Percentiles rank a stretch among this genome's conserved stretches.
Evolutionary conservation across 2,329 filamentous ascomycete species (phyloP).

Genomic region (Dactylellina drechsleri): DNA sequence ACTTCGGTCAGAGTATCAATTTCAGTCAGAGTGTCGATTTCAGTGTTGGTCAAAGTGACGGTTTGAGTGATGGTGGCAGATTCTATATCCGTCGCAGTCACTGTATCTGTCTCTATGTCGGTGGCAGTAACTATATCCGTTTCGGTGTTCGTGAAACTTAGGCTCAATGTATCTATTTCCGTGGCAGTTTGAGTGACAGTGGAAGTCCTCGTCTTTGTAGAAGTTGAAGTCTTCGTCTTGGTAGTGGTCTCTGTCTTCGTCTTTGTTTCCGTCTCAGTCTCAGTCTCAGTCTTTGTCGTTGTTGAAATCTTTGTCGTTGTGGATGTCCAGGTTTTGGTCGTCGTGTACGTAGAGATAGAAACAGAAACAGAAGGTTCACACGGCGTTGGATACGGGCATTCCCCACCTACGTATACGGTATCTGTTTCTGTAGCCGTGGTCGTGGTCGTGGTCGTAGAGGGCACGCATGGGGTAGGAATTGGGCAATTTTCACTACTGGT

Average conservation of each 20-base stretch:
- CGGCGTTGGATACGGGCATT: no score
- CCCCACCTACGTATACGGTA: no score
- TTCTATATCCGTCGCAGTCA: constrained; percentile 19
- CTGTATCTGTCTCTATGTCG: constrained; percentile 8
- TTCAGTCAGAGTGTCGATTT: neutral
- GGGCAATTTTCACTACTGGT: neutral
- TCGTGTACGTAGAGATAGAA: neutral
- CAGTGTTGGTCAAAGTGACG: neutral
- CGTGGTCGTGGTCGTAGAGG: neutral
- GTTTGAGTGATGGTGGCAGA: constrained; percentile 22
- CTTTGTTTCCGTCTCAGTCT: constrained; percentile 11
- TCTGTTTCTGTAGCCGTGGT: neutral
- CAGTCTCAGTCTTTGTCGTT: constrained; percentile 13
- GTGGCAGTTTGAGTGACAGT: constrained; percentile 25
- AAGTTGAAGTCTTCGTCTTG: constrained; percentile 17
- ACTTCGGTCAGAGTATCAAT: no score
- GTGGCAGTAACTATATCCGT: constrained; percentile 14
- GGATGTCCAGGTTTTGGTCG: neutral
- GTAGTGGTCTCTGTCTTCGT: constrained; percentile 17
- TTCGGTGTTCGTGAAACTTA: constrained; percentile 2
- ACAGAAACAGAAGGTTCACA: constrained; percentile 13
- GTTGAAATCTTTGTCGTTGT: constrained; percentile 20
- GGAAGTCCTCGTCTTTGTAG: constrained; percentile 7
- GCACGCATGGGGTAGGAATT: neutral
- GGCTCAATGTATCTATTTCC: constrained; percentile 6